Conservation (phyloP, 1,284 basidiomycete species). For the Cyathus olla region DNA sequence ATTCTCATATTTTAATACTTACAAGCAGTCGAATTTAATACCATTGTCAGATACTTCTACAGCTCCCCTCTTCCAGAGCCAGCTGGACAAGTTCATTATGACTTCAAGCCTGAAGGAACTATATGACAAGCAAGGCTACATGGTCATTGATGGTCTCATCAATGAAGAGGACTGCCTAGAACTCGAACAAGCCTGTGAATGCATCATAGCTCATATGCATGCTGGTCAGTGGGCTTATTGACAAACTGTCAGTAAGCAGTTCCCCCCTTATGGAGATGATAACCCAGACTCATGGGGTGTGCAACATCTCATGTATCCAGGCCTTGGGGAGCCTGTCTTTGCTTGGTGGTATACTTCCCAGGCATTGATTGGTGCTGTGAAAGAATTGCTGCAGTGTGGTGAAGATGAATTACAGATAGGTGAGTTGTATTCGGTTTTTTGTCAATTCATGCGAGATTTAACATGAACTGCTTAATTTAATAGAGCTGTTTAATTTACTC, state of each 20-base stretch:
- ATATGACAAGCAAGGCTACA: constrained; percentile 80
- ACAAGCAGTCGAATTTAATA: too few species aligned
- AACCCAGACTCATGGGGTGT: constrained; percentile 83
- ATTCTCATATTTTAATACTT: too few species aligned
- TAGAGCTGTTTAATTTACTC: constrained; percentile 85
- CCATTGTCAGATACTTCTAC: not conserved
- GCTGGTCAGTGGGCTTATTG: constrained; percentile 75
- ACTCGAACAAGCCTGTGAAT: constrained; percentile 65
- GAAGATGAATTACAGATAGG: constrained; percentile 79
- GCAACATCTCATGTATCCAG: constrained; percentile 86
- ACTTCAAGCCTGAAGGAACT: constrained; percentile 32
- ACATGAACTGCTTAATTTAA: not conserved
- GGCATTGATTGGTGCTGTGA: constrained; percentile 59
- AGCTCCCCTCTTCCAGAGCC: not conserved
- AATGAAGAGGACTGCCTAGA: constrained; percentile 48
- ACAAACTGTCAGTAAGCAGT: constrained; percentile 85
- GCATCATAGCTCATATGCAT: constrained; percentile 68
- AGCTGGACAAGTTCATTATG: too few species aligned
- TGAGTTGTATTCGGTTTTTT: constrained; percentile 40
- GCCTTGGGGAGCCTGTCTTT: constrained; percentile 69
- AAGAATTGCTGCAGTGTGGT: constrained; percentile 66
- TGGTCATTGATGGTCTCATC: constrained; percentile 75
- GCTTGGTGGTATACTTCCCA: constrained; percentile 77
- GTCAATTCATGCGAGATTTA: not conserved
- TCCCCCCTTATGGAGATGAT: constrained; percentile 77